Evolutionary conservation across 352 stramenopile species (phyloP).

Genomic region (Globisporangium rhizosaccharum): DNA sequence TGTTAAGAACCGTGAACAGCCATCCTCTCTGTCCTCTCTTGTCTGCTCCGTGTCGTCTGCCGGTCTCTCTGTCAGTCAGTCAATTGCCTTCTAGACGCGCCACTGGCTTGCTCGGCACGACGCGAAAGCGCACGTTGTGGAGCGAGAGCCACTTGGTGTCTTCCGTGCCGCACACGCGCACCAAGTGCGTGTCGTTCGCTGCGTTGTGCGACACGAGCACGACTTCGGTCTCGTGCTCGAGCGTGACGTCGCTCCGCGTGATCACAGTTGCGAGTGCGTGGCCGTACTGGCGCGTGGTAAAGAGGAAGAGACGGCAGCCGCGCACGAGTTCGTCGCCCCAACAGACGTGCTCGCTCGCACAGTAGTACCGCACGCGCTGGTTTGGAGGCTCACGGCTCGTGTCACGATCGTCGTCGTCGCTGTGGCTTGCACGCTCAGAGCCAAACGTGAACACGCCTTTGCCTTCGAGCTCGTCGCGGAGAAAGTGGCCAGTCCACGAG

Average conservation of each 20-base stretch:
- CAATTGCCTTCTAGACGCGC: conserved; percentile 16
- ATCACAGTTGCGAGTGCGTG: conserved; percentile 29
- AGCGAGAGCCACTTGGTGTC: conserved; percentile 46
- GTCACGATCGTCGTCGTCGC: conserved; percentile 8
- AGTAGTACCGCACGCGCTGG: conserved; percentile 46
- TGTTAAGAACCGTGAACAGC: too few relatives aligned
- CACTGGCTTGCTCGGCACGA: conserved; percentile 28
- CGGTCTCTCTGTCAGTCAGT: neutral
- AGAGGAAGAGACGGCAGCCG: conserved; percentile 43
- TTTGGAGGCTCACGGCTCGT: neutral
- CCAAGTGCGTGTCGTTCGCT: conserved; percentile 29
- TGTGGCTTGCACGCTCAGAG: conserved; percentile 1
- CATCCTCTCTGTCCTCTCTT: too few relatives aligned
- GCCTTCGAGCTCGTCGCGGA: conserved; percentile 56
- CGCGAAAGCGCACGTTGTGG: conserved; percentile 38
- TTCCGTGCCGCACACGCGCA: conserved; percentile 41
- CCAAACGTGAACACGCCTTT: conserved; percentile 41
- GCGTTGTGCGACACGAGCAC: conserved; percentile 42
- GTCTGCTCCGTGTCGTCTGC: neutral
- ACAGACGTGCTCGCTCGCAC: conserved; percentile 55
- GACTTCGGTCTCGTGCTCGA: conserved; percentile 46
- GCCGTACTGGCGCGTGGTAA: conserved; percentile 34
- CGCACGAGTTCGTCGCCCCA: conserved; percentile 58
- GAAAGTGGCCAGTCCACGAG: conserved; percentile 53
- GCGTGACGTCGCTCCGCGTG: conserved; percentile 26